Evolutionary conservation across 2,329 filamentous ascomycete genomes (phyloP), one percentile per base, ranked within the genome.

Genomic region (Pseudogymnoascus sp.): DNA sequence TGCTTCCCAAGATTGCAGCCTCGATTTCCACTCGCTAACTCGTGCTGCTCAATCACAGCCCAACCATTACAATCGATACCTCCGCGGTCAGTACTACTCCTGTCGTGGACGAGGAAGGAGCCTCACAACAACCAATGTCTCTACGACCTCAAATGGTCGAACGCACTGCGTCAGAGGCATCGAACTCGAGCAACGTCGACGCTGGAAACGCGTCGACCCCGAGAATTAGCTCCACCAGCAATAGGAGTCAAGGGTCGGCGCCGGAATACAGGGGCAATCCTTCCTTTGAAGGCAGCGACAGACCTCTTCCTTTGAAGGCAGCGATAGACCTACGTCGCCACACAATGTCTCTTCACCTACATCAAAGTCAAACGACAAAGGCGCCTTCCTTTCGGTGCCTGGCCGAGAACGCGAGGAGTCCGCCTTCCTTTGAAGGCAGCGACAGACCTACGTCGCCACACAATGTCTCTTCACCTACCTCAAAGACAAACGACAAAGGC

Each of bases 291-390:
- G 83, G n/a, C n/a, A n/a, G n/a, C n/a, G n/a, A n/a, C n/a, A n/a
- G n/a, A n/a, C n/a, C n/a, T n/a, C 74, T 60, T 86, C 83, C 12
- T 86, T 85, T 62, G 85, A 88, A 39, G 83, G 78, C 66, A 77
- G 78, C 65, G 83, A 84, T 52, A 85, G 84, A 68, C 86, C 86
- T 10, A 86, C 81, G 2, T 88, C 86, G 41, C 84, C 85, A 5
- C 86, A 88, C 71, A 88, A 89, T 74, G 75, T 88, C 41, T 88
- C 84, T 0, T 87, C 86, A 10, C 85, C 86, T 2, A 79, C 80
- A 10, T 74, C 78, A 19, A 81, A 79, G 67, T 77, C 77, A 68
- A 76, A 77, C 33, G 82, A 83, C 29, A 69, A 74, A 5, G 63
- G 80, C 19, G 83, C 81, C 61, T 87, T 86, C 69, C 76, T 89